Base-by-base conservation (phyloP, 768 basidiomycete species). In the Coprinopsis sp. region DNA sequence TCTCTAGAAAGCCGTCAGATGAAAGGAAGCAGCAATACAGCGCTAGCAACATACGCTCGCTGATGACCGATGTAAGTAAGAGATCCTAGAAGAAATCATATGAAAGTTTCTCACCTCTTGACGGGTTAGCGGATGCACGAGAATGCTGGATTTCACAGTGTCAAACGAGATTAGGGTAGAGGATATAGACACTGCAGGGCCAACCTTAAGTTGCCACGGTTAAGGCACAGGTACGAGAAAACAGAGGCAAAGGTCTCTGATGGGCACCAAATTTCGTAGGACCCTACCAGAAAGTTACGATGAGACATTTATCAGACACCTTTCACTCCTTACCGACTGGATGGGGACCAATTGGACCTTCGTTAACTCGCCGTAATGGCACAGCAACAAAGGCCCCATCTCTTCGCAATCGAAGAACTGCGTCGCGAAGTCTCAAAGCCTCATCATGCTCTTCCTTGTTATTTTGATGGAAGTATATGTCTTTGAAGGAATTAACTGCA, bases 381-480 rank as follows among this genome's bases (percentile, higher is more conserved):
- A 88, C 87, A 1, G 86, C 87, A 7, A 89, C 77, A 54, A 89
- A 90, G 1, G 86, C 86, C 1, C 87, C 87, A 41, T 87, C 82
- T 13, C 80, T 73, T 23, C 87, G 72, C 38, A 89, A 70, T 4
- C 79, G 72, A 31, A 90, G 68, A 10, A 90, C 79, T 2, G 86
- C 79, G 57, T 89, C 84, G 0, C 85, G 73, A 30, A 90, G 70
- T 33, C 79, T 72, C 2, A 87, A 69, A 1, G 86, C 86, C 19
- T 77, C 81, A 29, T 77, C 70, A 42, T 82, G 79, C 50, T 86
- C 78, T 3, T 71, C 68, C 0, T 71, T 64, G 54, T 85, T 87
- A 19, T 71, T 67, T 63, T 87, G 85, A 51, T 79, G 79, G 60
- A 87, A 90, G 64, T 90, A 88, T 37, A 90, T 88, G 57, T 90